Evolutionary conservation across 352 stramenopile species (phyloP).

Genomic region (Globisporangium splendens): DNA sequence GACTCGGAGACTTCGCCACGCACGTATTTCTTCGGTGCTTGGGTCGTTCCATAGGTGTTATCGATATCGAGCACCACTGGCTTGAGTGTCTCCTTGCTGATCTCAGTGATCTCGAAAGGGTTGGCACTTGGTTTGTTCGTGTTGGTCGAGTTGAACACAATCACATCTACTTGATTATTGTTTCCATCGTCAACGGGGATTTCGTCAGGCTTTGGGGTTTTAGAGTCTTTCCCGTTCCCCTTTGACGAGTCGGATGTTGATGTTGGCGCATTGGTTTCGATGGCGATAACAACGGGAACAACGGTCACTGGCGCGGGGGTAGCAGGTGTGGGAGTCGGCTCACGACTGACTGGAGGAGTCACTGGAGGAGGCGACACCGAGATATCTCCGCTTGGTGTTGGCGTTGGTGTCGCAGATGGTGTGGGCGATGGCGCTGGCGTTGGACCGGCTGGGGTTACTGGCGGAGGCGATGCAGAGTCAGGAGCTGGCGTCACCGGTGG

Average conservation of each 20-base stretch:
- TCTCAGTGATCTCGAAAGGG: slow-evolving; percentile 52
- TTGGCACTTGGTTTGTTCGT: slow-evolving; percentile 29
- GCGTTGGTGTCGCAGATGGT: background rate
- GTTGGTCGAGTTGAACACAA: slow-evolving; percentile 36
- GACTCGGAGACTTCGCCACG: slow-evolving; percentile 23
- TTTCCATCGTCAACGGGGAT: slow-evolving; percentile 22
- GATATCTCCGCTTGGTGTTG: background rate
- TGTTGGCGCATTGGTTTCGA: slow-evolving; percentile 31
- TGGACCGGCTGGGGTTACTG: slow-evolving; percentile 13
- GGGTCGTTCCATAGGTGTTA: slow-evolving; percentile 19
- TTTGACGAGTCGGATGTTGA: slow-evolving; percentile 9
- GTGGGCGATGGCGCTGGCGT: slow-evolving; percentile 3
- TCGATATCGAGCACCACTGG: slow-evolving; percentile 51
- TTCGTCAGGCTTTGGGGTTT: slow-evolving; percentile 8
- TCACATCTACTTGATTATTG: slow-evolving; percentile 42
- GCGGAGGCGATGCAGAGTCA: slow-evolving; percentile 9
- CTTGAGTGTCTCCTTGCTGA: slow-evolving; percentile 24
- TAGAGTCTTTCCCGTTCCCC: slow-evolving; percentile 20
- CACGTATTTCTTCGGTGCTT: slow-evolving; percentile 42
- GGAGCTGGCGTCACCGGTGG: slow-evolving; percentile 11
- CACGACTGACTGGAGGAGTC: slow-evolving; percentile 7
- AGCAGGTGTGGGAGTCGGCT: slow-evolving; percentile 13
- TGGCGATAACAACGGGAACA: slow-evolving; percentile 23
- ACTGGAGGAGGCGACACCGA: slow-evolving; percentile 17
- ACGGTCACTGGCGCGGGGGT: slow-evolving; percentile 25